A percentile compares a stretch with the other conserved stretches of the same genome.
Evolutionary conservation across 73 alveolate species (phyloP).

Genomic region (Effrenium voratum): DNA sequence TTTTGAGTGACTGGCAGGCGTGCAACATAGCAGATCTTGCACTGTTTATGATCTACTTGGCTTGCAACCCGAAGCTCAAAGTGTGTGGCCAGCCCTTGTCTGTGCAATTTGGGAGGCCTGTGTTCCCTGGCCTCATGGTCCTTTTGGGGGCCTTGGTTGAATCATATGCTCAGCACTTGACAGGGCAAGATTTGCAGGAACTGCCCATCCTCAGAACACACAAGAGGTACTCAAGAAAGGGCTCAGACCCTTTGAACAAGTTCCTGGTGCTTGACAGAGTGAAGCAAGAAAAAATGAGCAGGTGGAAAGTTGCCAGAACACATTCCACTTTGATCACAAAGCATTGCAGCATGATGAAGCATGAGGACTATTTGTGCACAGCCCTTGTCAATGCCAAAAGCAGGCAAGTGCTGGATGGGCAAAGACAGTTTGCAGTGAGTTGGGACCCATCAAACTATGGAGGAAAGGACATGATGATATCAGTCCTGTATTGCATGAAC

Average conservation of each 20-base stretch:
- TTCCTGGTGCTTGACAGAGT: neutral
- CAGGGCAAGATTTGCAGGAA: neutral
- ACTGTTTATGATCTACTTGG: neutral
- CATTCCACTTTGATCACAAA: neutral
- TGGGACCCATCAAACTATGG: slow-evolving; percentile 52
- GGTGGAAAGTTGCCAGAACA: slow-evolving; percentile 8
- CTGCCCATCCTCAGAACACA: neutral
- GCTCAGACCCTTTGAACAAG: neutral
- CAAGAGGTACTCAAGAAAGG: neutral
- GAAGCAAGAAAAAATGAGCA: slow-evolving; percentile 1
- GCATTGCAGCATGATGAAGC: slow-evolving; percentile 6
- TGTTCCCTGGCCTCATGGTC: neutral
- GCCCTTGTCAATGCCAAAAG: neutral
- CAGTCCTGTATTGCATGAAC: neutral
- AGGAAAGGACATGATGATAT: neutral
- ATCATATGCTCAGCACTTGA: neutral
- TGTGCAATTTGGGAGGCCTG: neutral
- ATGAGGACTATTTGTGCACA: neutral
- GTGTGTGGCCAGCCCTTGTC: neutral
- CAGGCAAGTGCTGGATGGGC: neutral
- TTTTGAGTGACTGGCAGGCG: neutral
- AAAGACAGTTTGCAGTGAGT: neutral
- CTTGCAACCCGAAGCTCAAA: neutral
- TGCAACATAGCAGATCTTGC: neutral
- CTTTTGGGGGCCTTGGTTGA: neutral